Conservation (phyloP, 257 asterid species). For the Solanum chmielewskii region DNA sequence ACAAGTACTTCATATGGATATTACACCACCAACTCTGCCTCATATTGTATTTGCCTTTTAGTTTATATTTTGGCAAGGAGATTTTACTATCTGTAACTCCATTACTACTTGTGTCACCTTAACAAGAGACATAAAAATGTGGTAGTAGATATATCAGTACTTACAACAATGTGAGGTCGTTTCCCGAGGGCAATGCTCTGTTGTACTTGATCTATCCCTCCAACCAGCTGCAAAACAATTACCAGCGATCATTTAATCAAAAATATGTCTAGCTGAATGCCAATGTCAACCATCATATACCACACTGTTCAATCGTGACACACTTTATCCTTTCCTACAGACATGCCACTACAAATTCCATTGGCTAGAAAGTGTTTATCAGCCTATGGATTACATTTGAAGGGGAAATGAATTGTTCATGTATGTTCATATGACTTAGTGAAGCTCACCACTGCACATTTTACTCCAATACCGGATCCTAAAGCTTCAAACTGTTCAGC, state of each 20-base stretch:
- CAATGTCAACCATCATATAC: not conserved
- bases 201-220: conserved; percentile 68
- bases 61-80: not conserved
- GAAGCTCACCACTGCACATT: conserved; percentile 54
- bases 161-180: conserved; percentile 84
- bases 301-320: not conserved
- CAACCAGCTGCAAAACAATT: conserved; percentile 62
- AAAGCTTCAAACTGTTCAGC: conserved; percentile 84
- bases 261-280: not conserved
- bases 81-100: not conserved
- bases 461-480: conserved; percentile 75
- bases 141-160: conserved; percentile 12
- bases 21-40: not conserved
- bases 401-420: not conserved
- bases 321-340: not conserved
- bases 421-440: not conserved
- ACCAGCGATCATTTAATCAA: not conserved
- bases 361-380: not conserved
- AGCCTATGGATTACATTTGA: not conserved
- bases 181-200: conserved; percentile 72
- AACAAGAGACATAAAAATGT: not conserved
- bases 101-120: not conserved
- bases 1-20: not conserved
- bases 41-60: not conserved
- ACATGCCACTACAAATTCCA: not conserved